Evolutionary conservation across 768 basidiomycete genomes (phyloP).

Genomic region (Pisolithus tinctorius): DNA sequence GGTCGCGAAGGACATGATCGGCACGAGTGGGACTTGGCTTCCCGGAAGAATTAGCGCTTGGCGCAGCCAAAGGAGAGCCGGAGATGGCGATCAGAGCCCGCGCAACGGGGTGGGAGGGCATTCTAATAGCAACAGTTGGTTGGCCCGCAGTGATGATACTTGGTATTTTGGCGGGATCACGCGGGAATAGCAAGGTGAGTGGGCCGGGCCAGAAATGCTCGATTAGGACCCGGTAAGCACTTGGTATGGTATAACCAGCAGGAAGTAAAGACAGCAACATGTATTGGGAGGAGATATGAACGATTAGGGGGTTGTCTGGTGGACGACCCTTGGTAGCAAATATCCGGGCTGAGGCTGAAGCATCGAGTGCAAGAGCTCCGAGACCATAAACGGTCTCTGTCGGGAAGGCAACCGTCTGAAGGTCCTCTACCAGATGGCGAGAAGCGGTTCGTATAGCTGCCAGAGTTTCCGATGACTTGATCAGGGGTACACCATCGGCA

Average conservation of each 20-base stretch:
- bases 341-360: constrained; percentile 61
- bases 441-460: constrained; percentile 51
- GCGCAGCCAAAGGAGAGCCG: constrained; percentile 80
- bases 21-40: constrained; percentile 91
- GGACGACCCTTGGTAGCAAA: constrained; percentile 90
- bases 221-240: constrained; percentile 68
- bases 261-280: constrained; percentile 83
- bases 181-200: constrained; percentile 86
- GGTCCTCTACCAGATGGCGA: constrained; percentile 40
- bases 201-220: constrained; percentile 92
- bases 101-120: constrained; percentile 93
- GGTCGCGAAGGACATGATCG: constrained; percentile 75
- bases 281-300: constrained; percentile 79
- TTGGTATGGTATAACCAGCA: constrained; percentile 49
- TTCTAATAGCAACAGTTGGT: constrained; percentile 79
- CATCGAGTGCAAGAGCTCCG: constrained; percentile 74
- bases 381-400: constrained; percentile 99
- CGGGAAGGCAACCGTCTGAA: constrained; percentile 76
- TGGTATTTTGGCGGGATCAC: constrained; percentile 54
- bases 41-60: constrained; percentile 91
- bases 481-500: constrained; percentile 36
- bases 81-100: constrained; percentile 77
- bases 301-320: constrained; percentile 94
- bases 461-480: constrained; percentile 46
- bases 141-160: constrained; percentile 74